A percentile compares a stretch with the other conserved stretches of the same genome.
These are phyloP conservation scores for Pyricularia pennisetigena DNA, from an alignment of 2,329 filamentous ascomycete genomes.

Conservation along the genomic window DNA sequence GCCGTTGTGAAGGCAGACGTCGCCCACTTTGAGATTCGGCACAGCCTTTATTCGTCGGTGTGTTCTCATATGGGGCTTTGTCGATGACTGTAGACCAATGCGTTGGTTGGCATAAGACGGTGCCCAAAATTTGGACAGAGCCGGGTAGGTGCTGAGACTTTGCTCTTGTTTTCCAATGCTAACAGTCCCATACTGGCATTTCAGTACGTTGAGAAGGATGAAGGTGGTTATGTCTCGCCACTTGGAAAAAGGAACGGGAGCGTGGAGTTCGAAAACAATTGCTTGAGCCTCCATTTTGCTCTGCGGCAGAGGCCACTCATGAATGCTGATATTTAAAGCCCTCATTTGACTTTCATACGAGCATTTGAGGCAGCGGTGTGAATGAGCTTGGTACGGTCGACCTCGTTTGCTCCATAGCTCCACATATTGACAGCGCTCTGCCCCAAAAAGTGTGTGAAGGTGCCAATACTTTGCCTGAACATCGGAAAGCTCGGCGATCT, in stretches of 20 bases:
- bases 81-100: conserved; percentile 22
- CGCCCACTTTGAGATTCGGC: conserved; percentile 13
- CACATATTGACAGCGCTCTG: conserved; percentile 6
- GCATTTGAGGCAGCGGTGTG: conserved; percentile 26
- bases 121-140: neutral
- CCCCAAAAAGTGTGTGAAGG: conserved; percentile 13
- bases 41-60: conserved; percentile 21
- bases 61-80: conserved; percentile 23
- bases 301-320: conserved; percentile 47
- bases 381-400: neutral
- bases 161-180: neutral
- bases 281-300: conserved; percentile 23
- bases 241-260: conserved; percentile 26
- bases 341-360: conserved; percentile 17
- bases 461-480: conserved; percentile 18
- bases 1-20: conserved; percentile 36
- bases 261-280: conserved; percentile 40
- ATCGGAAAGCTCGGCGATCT: conserved; percentile 20
- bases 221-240: conserved; percentile 42
- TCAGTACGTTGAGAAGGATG: conserved; percentile 29
- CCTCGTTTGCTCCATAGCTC: neutral
- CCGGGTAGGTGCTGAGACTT: neutral
- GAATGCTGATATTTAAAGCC: conserved; percentile 29
- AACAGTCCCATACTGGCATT: conserved; percentile 7
- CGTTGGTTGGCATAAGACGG: neutral